Base-by-base conservation (phyloP, 805 yeast species). In the Pachysolen tannophilus region DNA sequence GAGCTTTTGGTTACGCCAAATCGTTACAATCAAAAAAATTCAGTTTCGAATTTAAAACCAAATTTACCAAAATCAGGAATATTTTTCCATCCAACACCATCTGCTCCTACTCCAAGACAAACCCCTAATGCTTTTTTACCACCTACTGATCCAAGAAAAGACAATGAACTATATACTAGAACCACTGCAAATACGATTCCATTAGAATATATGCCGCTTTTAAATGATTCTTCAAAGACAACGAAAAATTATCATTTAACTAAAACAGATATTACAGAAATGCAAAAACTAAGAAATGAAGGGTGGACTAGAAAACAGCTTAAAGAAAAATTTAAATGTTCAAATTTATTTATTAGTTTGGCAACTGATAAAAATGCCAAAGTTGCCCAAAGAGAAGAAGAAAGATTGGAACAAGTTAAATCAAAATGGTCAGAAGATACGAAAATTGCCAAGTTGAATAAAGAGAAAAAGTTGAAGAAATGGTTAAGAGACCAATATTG, bases 121-220 rank as follows among this genome's bases (percentile, higher is more conserved):
- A 60, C 63, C 3, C 65, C 65, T 20, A 53, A 50, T 37, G 55
- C 56, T 2, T 58, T 59, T 30, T 38, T 60, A 26, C 63, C 65
- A 2, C 46, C 16, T n/a, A 8, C 39, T 1, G 65, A 59, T 37
- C 45, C 49, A 13, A 49, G 63, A 40, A 48, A 48, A 29, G 17
- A 15, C 3, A 48, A 59, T 6, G 38, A 40, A 2, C 31, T 46
- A 8, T 58, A 59, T 4, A 19, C 39, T 3, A 35, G 36, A 10
- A 38, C 46, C 4, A 33, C 39, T 11, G 44, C 46, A 21, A 42
- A 44, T 17, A 24, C 16, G 21, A 28, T 33, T 6, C 37, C 40
- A 15, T 33, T 56, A 13, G 33, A 50, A 18, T 44, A 45, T 38
- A 56, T 58, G 60, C 63, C 63, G 17, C 33, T 44, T 5, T 41